Base-by-base conservation (phyloP, 129 eudicot genomes). In the Artemisia tridentata region DNA sequence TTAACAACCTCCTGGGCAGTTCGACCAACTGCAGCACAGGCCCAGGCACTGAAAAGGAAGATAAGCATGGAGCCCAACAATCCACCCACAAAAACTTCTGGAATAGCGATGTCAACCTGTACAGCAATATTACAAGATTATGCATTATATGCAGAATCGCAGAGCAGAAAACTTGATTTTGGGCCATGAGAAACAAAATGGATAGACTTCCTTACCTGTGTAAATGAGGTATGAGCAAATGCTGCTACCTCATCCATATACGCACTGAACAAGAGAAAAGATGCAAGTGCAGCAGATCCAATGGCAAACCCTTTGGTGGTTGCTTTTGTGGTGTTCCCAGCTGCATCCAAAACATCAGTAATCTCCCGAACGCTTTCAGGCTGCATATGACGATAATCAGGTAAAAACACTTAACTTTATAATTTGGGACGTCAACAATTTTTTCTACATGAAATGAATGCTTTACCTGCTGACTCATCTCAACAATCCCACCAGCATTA, bases 401-500 rank as follows among this genome's bases (percentile, higher is more conserved):
- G 72, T 10, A 41, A 45, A 31, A 53, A 29, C 31, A 15, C 20
- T 27, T 19, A 9, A 38, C 10, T 55, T 15, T 50, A 65, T 11
- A 54, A 6, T 14, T 45, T 34, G 38, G 59, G 57, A 55, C 55
- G 21, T 11, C 43, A 70, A 52, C n/a, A 0, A 34, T 38, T 52
- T 11, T 69, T 27, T 55, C 45, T 52, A 23, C 51, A 51, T n/a
- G 41, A 43, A 8, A 13, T 16, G 63, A 27, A 27, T 14, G 64
- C 10, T 52, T 71, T 76, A 90, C 97, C 99, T 90, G 99, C 75
- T 86, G 96, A 77, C 99, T 95, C 99, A 95, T 95, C 86, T 95
- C 99, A 53, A 88, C 99, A 75, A 95, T 95, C 74, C 99, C 99
- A 72, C 99, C 99, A 41, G 99, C 99, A 82, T 95, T 95, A 78